Base-by-base conservation (phyloP, 495 filamentous ascomycete genomes). In the Neurospora sp. region DNA sequence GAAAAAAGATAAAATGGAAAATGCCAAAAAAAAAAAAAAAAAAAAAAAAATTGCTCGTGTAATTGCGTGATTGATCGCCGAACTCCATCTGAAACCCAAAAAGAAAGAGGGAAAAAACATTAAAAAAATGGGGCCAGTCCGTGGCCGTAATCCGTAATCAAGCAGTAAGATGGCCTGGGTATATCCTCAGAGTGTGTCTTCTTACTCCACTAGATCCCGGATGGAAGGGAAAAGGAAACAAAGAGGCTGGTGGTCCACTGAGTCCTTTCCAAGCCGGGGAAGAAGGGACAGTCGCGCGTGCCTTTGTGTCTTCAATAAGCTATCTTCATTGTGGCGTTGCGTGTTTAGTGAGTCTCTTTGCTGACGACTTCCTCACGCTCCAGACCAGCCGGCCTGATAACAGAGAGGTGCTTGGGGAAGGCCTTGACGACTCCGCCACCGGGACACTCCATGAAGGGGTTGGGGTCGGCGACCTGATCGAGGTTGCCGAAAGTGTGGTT, bases 401-500 rank as follows among this genome's bases (percentile, higher is more conserved):
- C 86, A n/a, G 89, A 87, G 71, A 93, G 87, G 8, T 89, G 88
- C 75, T 88, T 87, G 14, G 71, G 82, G 39, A 48, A 71, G 4
- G 81, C 78, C 22, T 73, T 71, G 2, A 73, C 74, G 79, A 92
- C 93, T 74, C 85, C 83, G 2, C 53, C 27, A 37, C 53, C 53
- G 7, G 53, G 53, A 12, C 27, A 65, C 70, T 89, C 89, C 40
- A 90, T 88, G 77, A 93, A 98, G 3, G 94, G 94, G 81, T 98
- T 97, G 16, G 92, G 93, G 78, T 98, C 95, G 7, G 86, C 80
- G 27, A 85, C 87, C 81, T 94, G 93, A 70, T 93, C 83, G 61
- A 97, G 81, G 77, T 97, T 97, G n/a, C 90, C 89, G 31, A 98
- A 82, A 0, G 95, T 98, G 78, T 98, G 95, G 80, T 98, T 97